Conservation (phyloP, 176 grass and related monocot species). For the Triticum aestivum region IWGSC_CS_RefSeq_v2.1 NC_057808.1:545382321-545382820, state of each 20-base stretch:
- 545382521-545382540: not conserved
- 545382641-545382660: not conserved
- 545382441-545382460: conserved; percentile 8
- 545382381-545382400: not conserved
- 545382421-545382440: not conserved
- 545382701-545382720: not conserved
- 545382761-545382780: not conserved
- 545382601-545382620: not conserved
- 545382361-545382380: not conserved
- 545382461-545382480: conserved; percentile 5
- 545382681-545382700: conserved; percentile 20
- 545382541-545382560: not conserved
- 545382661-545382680: conserved; percentile 4
- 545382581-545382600: not conserved
- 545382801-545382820: not conserved
- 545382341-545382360: not conserved
- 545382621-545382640: not conserved
- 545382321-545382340: not conserved
- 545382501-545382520: not conserved
- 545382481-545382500: not conserved
- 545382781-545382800: conserved; percentile 18
- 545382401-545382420: not conserved
- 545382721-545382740: not conserved
- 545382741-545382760: not conserved
- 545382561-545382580: not conserved